Base-by-base conservation (phyloP, 73 alveolate genomes). In the Paraurostyla sp. region DNA sequence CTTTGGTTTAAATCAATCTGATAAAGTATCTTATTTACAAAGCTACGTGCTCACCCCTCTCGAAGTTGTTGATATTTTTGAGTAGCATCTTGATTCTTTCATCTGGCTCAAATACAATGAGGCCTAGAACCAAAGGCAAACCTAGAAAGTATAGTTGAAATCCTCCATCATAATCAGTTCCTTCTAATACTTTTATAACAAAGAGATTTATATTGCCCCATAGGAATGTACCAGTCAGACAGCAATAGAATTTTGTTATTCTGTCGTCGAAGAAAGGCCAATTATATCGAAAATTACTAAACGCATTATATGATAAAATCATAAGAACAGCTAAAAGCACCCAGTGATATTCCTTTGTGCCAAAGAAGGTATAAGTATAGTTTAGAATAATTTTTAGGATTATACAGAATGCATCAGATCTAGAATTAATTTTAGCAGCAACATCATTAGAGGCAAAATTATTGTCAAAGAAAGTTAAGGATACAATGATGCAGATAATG, bases 231-330 rank as follows among this genome's bases (percentile, higher is more conserved):
- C 98, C 98, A 25, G 98, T 89, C 63, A 89, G 91, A 42, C 93
- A 83, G 65, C 76, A 76, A 63, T 87, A 92, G 46, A 92, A 91
- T 76, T 63, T 88, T 58, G 63, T 83, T 13, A 93, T 80, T 48
- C 71, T 88, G 65, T 94, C 97, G 71, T 92, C 90, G 71, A 84
- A 92, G 60, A 80, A 92, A 22, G 98, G 98, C 86, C 97, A 89
- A 51, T 84, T 92, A 27, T 13, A 3, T 30, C 82, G 43, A 43
- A 49, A 85, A 18, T 71, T 71, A 3, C 40, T 16, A 23, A 27
- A 71, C 30, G 33, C 54, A 0, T 22, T 27, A 33, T 30, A 35
- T 0, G 88, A 71, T 20, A 85, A n/a, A 20, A 85, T 54, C 16
- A 71, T 22, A n/a, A 71, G 40, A 35, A 63, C 38, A 0, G 41